Base-by-base conservation (phyloP, 768 basidiomycete genomes). In the Collybia sordida region DNA sequence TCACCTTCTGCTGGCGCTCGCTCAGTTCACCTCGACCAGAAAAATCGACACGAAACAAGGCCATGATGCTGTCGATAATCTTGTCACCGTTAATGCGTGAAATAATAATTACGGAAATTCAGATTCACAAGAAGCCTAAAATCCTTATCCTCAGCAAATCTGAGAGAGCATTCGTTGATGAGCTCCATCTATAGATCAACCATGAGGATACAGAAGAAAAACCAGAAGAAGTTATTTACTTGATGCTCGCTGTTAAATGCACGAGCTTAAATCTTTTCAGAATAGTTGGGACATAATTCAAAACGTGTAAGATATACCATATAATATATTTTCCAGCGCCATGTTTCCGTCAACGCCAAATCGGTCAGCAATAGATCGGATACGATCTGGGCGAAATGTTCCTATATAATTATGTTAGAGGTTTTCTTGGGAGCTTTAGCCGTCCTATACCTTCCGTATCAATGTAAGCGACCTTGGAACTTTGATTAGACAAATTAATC, bases 11-110 rank as follows among this genome's bases (percentile, higher is more conserved):
- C 63, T 95, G 94, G 45, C 94, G 78, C 71, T 95, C 93, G 57
- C 93, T 94, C 35, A 97, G 70, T 65, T 97, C 96, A 24, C 95
- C 96, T 73, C 95, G 75, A 18, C 95, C 95, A 3, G 90, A 91
- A 65, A 75, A 98, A 67, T 98, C 95, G 38, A 93, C 90, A 17
- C 93, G 83, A 67, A 98, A 98, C 5, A 96, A 78, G 23, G 95
- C 96, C 92, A 98, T 96, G 53, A 98, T 95, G 59, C 91, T 94
- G 64, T 98, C 96, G 28, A 98, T 81, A 51, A 98, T 93, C 88
- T 96, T 60, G 4, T 49, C 39, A 36, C 27, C 28, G 22, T 50
- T 19, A 24, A 31, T 68, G 36, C 64, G 44, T 42, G 28, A 37
- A 12, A 8, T 28, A 41, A n/a, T 11, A 19, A 44, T 41, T 21